Conservation (phyloP, 2,329 filamentous ascomycete genomes). For the Penicillium frequentans region DNA sequence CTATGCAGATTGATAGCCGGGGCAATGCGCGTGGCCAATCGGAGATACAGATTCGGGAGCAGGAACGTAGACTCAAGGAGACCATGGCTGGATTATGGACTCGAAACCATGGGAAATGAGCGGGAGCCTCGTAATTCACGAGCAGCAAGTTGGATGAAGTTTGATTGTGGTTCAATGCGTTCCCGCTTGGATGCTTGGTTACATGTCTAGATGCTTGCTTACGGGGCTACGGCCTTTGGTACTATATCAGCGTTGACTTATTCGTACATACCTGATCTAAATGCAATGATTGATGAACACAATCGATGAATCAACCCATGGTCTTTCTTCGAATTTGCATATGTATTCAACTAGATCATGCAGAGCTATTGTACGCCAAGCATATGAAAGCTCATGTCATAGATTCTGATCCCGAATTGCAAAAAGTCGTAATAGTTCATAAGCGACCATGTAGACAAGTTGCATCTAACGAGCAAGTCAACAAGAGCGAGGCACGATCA, state of each 20-base stretch:
- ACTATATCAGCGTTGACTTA: background rate
- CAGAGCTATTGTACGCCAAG: background rate
- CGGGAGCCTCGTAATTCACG: background rate
- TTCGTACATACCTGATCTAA: slow-evolving; percentile 5
- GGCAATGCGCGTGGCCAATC: slow-evolving; percentile 63
- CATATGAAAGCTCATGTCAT: background rate
- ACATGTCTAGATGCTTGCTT: background rate
- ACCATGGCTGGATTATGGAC: slow-evolving; percentile 60
- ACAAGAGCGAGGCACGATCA: background rate
- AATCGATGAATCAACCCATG: background rate
- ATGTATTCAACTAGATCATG: background rate
- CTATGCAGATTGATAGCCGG: slow-evolving; percentile 58
- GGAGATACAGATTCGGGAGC: slow-evolving; percentile 61
- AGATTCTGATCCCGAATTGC: background rate
- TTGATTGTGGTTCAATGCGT: background rate
- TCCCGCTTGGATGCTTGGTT: background rate
- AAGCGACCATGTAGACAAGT: background rate
- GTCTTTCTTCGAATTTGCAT: background rate
- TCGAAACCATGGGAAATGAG: slow-evolving; percentile 27
- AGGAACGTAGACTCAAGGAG: slow-evolving; percentile 60
- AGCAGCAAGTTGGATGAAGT: background rate
- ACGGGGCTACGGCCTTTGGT: background rate
- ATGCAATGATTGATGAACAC: slow-evolving; percentile 11
- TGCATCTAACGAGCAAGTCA: background rate
- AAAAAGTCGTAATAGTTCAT: background rate